Evolutionary conservation across 169 alveolate genomes (phyloP).

Genomic region (Plasmodium malariae): DNA sequence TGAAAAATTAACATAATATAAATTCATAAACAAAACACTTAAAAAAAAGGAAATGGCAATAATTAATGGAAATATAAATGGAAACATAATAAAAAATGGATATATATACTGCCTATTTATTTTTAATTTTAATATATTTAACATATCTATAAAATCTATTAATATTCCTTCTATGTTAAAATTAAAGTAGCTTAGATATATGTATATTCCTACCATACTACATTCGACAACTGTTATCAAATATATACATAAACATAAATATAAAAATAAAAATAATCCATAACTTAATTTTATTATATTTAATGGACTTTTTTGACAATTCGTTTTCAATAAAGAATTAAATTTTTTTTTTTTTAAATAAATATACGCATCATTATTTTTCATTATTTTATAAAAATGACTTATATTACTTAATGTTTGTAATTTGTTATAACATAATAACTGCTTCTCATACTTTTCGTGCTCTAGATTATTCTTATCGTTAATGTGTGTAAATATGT

Average conservation of each 20-base stretch:
- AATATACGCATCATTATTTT: slow-evolving; percentile 66
- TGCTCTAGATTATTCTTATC: background rate
- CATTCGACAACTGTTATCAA: slow-evolving; percentile 35
- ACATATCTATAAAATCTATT: slow-evolving; percentile 62
- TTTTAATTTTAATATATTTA: slow-evolving; percentile 54
- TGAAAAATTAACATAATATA: slow-evolving; percentile 59
- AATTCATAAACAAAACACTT: slow-evolving; percentile 52
- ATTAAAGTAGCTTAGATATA: slow-evolving; percentile 51
- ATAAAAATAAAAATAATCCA: slow-evolving; percentile 22
- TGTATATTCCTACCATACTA: slow-evolving; percentile 53
- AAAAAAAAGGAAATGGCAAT: slow-evolving; percentile 14
- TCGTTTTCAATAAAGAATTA: slow-evolving; percentile 25
- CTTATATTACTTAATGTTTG: slow-evolving; percentile 32
- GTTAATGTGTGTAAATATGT: too few species aligned
- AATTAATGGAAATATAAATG: slow-evolving; percentile 56
- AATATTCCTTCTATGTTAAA: slow-evolving; percentile 54
- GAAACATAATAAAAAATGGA: slow-evolving; percentile 59
- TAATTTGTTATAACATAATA: slow-evolving; percentile 35
- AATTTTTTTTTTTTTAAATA: slow-evolving; percentile 66
- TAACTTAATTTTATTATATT: slow-evolving; percentile 34
- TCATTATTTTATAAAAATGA: slow-evolving; percentile 35
- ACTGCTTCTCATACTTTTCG: slow-evolving; percentile 9
- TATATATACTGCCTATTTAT: slow-evolving; percentile 20
- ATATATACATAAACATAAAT: slow-evolving; percentile 35
- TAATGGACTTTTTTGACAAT: background rate